A percentile compares a stretch with the other conserved stretches of the same genome.
Evolutionary conservation across 768 basidiomycete species (phyloP).

Genomic region (Chalciporus chontae): DNA sequence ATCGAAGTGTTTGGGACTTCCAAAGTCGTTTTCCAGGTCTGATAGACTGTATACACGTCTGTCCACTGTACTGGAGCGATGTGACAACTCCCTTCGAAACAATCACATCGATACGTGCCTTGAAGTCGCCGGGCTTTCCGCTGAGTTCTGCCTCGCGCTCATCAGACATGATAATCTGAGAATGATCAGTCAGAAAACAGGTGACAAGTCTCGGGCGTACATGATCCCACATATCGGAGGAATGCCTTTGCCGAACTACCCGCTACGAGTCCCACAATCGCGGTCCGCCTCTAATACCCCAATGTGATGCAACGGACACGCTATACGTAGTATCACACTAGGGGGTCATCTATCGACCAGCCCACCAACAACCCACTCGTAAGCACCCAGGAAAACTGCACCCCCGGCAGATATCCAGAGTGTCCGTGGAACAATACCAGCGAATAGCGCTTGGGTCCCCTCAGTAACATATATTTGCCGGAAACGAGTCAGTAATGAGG

Average conservation of each 20-base stretch:
- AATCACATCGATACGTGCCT: too few relatives aligned
- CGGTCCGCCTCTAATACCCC: neutral
- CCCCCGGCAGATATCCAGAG: constrained; percentile 97
- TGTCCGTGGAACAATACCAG: constrained; percentile 87
- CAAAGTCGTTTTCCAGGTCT: too few relatives aligned
- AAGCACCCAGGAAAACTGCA: constrained; percentile 95
- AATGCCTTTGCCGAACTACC: neutral
- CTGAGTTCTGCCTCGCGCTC: too few relatives aligned
- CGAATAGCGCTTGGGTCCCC: constrained; percentile 73
- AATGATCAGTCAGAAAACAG: neutral
- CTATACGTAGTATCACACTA: neutral
- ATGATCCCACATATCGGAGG: neutral
- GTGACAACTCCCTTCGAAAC: too few relatives aligned
- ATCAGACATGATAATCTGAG: neutral
- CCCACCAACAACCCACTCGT: constrained; percentile 71
- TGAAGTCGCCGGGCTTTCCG: too few relatives aligned
- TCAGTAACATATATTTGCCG: constrained; percentile 66
- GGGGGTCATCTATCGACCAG: constrained; percentile 32
- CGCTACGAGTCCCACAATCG: neutral
- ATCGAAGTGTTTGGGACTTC: too few relatives aligned
- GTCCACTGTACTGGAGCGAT: too few relatives aligned
- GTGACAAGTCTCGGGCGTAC: neutral
- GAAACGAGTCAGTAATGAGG: constrained; percentile 57
- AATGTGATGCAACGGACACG: neutral
- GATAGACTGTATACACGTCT: too few relatives aligned